A percentile compares a stretch with the other conserved stretches of the same genome.
Evolutionary conservation across 2,329 filamentous ascomycete genomes (phyloP).

Genomic region (Thyridium curvatum): DNA sequence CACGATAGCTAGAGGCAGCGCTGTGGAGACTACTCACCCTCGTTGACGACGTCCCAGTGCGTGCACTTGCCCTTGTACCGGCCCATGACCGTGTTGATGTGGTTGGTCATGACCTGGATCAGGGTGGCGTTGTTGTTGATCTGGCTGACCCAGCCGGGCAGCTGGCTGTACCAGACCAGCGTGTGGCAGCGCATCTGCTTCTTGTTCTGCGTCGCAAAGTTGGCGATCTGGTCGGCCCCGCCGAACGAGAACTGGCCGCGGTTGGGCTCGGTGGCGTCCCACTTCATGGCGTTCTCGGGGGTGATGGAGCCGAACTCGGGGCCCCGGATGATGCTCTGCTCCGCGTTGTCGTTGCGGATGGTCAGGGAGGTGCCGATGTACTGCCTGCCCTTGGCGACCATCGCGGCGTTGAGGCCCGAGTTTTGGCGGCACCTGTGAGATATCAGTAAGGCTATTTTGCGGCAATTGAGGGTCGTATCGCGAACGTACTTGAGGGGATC

Average conservation of each 20-base stretch:
- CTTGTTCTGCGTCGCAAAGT: slow-evolving; percentile 29
- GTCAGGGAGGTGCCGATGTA: slow-evolving; percentile 56
- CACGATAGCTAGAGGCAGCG: no score
- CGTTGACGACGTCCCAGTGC: slow-evolving; percentile 50
- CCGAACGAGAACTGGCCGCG: slow-evolving; percentile 48
- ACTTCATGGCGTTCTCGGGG: slow-evolving; percentile 42
- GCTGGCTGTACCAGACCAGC: slow-evolving; percentile 36
- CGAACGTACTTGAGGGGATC: no score
- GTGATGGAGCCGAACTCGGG: slow-evolving; percentile 52
- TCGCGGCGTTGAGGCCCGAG: slow-evolving; percentile 14
- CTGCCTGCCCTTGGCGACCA: slow-evolving; percentile 17
- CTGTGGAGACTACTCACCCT: slow-evolving; percentile 20
- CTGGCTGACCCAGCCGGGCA: slow-evolving; percentile 40
- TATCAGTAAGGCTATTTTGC: not conserved
- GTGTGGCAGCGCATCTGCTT: slow-evolving; percentile 50
- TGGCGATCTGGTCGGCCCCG: slow-evolving; percentile 38
- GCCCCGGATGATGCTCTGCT: slow-evolving; percentile 43
- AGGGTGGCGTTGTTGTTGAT: not conserved
- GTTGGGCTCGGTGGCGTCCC: slow-evolving; percentile 50
- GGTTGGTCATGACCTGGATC: not conserved
- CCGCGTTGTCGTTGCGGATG: slow-evolving; percentile 41
- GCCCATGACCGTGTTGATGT: not conserved
- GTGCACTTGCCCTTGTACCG: slow-evolving; percentile 35
- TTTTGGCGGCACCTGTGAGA: not conserved
- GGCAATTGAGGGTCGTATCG: no score